Evolutionary conservation across 768 basidiomycete species (phyloP).

Genomic region (Cytidiella melzeri): DNA sequence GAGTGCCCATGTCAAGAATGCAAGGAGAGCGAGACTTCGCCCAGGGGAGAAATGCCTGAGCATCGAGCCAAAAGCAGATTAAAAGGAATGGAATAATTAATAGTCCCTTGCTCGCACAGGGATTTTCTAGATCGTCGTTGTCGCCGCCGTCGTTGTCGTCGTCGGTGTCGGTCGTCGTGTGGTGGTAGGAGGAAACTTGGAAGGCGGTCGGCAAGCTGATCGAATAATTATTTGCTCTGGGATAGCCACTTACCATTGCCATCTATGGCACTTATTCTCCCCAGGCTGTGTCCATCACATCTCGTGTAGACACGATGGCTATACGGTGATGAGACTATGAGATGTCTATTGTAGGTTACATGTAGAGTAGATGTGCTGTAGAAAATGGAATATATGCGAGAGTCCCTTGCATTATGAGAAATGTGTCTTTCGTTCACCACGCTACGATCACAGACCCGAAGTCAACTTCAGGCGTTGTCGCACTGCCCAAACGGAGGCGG

Average conservation of each 20-base stretch:
- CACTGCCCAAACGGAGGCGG: conserved; percentile 27
- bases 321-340: no score
- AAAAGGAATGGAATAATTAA: conserved; percentile 7
- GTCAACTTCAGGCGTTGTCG: conserved; percentile 6
- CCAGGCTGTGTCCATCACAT: no score
- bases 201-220: conserved; percentile 1
- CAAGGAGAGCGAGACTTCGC: conserved; percentile 13
- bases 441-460: no score
- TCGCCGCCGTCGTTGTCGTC: conserved; percentile 5
- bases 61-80: conserved; percentile 14
- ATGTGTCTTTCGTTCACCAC: no score
- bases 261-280: no score
- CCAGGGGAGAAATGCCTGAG: conserved; percentile 11
- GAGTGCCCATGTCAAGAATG: conserved; percentile 13
- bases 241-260: neutral
- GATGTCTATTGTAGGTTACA: no score
- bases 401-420: no score
- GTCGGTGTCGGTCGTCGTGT: conserved; percentile 11
- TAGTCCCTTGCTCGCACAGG: conserved; percentile 1
- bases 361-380: no score
- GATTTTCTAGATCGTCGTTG: conserved; percentile 9
- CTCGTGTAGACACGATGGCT: no score
- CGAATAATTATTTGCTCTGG: conserved; percentile 2
- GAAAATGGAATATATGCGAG: no score
- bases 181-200: conserved; percentile 10